Conservation (phyloP, 2,329 filamentous ascomycete genomes). For the Aspergillus niger region DNA sequence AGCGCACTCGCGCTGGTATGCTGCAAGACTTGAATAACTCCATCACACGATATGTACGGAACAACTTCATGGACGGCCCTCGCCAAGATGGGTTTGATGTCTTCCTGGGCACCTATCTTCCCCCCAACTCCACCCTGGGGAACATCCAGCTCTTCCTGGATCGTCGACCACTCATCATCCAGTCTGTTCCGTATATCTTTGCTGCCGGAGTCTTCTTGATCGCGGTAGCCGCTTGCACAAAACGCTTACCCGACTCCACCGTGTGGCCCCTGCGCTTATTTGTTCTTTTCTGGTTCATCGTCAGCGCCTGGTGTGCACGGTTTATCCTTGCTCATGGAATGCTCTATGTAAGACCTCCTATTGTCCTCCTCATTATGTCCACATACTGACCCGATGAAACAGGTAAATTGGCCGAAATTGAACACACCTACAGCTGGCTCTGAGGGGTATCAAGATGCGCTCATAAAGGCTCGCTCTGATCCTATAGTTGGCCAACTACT, state of each 20-base stretch:
- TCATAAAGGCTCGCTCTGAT: slow-evolving; percentile 79
- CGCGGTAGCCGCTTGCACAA: slow-evolving; percentile 72
- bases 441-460: slow-evolving; percentile 86
- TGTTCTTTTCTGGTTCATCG: slow-evolving; percentile 72
- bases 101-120: slow-evolving; percentile 84
- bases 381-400: slow-evolving; percentile 11
- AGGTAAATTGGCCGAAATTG: slow-evolving; percentile 98
- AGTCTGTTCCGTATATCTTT: slow-evolving; percentile 89
- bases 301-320: slow-evolving; percentile 69
- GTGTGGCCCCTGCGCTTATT: slow-evolving; percentile 83
- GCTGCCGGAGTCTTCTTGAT: slow-evolving; percentile 85
- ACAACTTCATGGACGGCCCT: slow-evolving; percentile 94
- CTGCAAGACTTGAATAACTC: slow-evolving; percentile 87
- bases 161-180: slow-evolving; percentile 79
- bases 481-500: slow-evolving; percentile 76
- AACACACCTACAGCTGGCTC: slow-evolving; percentile 83
- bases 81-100: slow-evolving; percentile 94
- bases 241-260: slow-evolving; percentile 68
- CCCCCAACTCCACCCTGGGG: slow-evolving; percentile 70
- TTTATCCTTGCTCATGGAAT: slow-evolving; percentile 86
- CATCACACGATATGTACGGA: slow-evolving; percentile 82
- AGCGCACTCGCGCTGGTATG: slow-evolving; percentile 80
- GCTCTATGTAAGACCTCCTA: slow-evolving; percentile 74
- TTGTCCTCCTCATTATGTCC: not conserved
- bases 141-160: slow-evolving; percentile 78